Evolutionary conservation across 176 grass and related monocot species (phyloP).

Genomic region (Triticum aestivum): IWGSC_CS_RefSeq_v2.1 NC_057801.1:511697660-511698159

Average conservation of each 20-base stretch:
- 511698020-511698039: slow-evolving; percentile 88
- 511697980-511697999: not conserved
- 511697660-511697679: not conserved
- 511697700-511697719: not conserved
- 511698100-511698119: slow-evolving; percentile 67
- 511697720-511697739: not conserved
- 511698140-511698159: not conserved
- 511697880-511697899: not conserved
- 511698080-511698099: slow-evolving; percentile 79
- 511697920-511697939: not conserved
- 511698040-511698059: slow-evolving; percentile 90
- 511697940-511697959: not conserved
- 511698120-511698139: slow-evolving; percentile 9
- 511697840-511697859: not conserved
- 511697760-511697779: not conserved
- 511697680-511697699: not conserved
- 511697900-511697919: not conserved
- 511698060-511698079: slow-evolving; percentile 77
- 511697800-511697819: not conserved
- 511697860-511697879: not conserved
- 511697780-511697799: not conserved
- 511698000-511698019: not conserved
- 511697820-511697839: not conserved
- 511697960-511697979: not conserved
- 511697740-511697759: not conserved